Evolutionary conservation across 2,329 filamentous ascomycete genomes (phyloP).

Genomic region (Cladosporium halotolerans): DNA sequence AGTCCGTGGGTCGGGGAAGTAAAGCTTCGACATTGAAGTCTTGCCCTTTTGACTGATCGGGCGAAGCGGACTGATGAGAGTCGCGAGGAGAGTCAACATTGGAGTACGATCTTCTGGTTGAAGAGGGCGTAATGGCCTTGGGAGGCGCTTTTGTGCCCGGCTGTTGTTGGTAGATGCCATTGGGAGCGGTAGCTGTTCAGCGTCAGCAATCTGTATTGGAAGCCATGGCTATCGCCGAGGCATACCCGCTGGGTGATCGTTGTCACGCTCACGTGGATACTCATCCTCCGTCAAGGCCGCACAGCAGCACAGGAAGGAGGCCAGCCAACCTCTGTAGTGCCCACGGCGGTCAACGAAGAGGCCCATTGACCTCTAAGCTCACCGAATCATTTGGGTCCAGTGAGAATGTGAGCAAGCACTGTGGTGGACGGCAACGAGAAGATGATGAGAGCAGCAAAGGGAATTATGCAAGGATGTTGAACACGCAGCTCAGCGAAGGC

Average conservation of each 20-base stretch:
- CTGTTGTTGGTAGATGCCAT: background rate
- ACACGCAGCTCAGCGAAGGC: constrained; percentile 5
- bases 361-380: constrained; percentile 25
- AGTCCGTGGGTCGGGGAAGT: constrained; percentile 9
- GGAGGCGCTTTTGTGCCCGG: background rate
- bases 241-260: background rate
- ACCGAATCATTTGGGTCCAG: constrained; percentile 9
- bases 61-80: background rate
- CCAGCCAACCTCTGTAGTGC: constrained; percentile 28
- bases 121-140: background rate
- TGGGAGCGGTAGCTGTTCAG: background rate
- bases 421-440: no score
- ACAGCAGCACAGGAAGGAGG: constrained; percentile 30
- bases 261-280: constrained; percentile 16
- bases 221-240: no score
- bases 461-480: constrained; percentile 12
- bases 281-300: constrained; percentile 27
- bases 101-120: background rate
- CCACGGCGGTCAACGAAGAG: constrained; percentile 26
- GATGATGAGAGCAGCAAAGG: constrained; percentile 3
- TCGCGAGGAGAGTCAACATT: background rate
- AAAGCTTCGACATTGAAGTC: constrained; percentile 20
- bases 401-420: no score
- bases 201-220: background rate
- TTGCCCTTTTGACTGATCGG: constrained; percentile 15